A percentile compares a stretch with the other conserved stretches of the same genome.
phyloP scores from a whole-genome alignment of 1,284 basidiomycete species.

The Trichosporon inkin region DNA sequence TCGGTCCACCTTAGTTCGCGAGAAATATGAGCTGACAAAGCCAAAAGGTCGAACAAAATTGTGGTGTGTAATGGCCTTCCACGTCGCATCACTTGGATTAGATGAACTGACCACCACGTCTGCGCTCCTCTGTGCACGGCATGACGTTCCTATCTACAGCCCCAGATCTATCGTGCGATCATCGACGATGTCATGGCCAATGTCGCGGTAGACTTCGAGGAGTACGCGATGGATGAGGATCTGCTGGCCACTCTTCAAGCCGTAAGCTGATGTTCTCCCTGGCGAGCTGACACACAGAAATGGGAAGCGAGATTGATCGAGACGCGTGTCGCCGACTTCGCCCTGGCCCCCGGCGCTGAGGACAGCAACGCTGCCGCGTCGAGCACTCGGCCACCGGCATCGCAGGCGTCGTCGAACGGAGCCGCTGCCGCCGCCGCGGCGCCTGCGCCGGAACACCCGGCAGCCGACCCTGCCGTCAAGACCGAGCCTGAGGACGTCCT shows the following conservation, averaged over 20 bases:
- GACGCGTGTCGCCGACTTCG: slow-evolving; percentile 88
- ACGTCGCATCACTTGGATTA: neutral
- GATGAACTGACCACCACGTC: slow-evolving; percentile 9
- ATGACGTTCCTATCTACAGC: slow-evolving; percentile 55
- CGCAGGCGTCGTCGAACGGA: slow-evolving; percentile 5
- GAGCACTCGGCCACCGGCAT: slow-evolving; percentile 6
- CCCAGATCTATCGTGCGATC: slow-evolving; percentile 81
- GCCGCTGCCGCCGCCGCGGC: neutral
- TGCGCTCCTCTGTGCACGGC: neutral
- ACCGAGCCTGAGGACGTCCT: slow-evolving; percentile 42
- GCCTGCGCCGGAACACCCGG: neutral
- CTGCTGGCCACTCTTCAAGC: slow-evolving; percentile 81
- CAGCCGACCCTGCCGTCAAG: slow-evolving; percentile 36
- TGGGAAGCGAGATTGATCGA: slow-evolving; percentile 91
- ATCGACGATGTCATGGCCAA: slow-evolving; percentile 92
- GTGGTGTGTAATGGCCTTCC: slow-evolving; percentile 38
- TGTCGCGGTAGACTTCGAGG: slow-evolving; percentile 93
- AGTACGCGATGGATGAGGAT: slow-evolving; percentile 90
- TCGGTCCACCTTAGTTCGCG: neutral
- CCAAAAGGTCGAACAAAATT: slow-evolving; percentile 51
- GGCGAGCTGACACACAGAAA: slow-evolving; percentile 58
- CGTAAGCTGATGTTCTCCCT: slow-evolving; percentile 55
- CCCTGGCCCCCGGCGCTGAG: slow-evolving; percentile 30
- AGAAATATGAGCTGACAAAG: slow-evolving; percentile 25
- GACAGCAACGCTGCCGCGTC: slow-evolving; percentile 20